phyloP scores from a whole-genome alignment of 75 land plant genomes.

The Picea glauca region DNA sequence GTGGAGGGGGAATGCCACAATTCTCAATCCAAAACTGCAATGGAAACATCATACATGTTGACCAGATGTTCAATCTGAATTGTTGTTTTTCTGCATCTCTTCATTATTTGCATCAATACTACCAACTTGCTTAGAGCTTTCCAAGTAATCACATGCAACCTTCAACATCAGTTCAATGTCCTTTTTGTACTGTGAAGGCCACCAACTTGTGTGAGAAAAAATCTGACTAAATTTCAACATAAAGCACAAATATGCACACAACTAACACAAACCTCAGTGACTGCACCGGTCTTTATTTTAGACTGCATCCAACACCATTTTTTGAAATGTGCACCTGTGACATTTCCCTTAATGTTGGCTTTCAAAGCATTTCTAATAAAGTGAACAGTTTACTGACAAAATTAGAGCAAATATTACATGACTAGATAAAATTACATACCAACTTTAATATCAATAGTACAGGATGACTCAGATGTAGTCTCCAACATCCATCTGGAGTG shows the following conservation, averaged over 20 bases:
- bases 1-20: background rate
- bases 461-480: slow-evolving; percentile 49
- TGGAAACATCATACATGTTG: background rate
- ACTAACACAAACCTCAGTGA: slow-evolving; percentile 59
- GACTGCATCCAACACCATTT: slow-evolving; percentile 96
- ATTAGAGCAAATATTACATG: background rate
- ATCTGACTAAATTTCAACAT: background rate
- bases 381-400: background rate
- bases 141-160: slow-evolving; percentile 46
- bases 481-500: slow-evolving; percentile 75
- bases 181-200: slow-evolving; percentile 58
- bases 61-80: background rate
- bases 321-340: slow-evolving; percentile 91
- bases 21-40: background rate
- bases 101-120: slow-evolving; percentile 1
- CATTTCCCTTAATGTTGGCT: background rate
- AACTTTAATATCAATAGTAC: slow-evolving; percentile 59
- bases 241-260: background rate
- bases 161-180: slow-evolving; percentile 69
- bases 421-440: slow-evolving; percentile 47
- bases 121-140: background rate
- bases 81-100: background rate
- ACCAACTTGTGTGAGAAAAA: slow-evolving; percentile 1
- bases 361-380: background rate
- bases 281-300: slow-evolving; percentile 82